Evolutionary conservation across 371 early-diverging fungal species (phyloP), one percentile per base, ranked within the genome.

Genomic region (Mortierella sp.): DNA sequence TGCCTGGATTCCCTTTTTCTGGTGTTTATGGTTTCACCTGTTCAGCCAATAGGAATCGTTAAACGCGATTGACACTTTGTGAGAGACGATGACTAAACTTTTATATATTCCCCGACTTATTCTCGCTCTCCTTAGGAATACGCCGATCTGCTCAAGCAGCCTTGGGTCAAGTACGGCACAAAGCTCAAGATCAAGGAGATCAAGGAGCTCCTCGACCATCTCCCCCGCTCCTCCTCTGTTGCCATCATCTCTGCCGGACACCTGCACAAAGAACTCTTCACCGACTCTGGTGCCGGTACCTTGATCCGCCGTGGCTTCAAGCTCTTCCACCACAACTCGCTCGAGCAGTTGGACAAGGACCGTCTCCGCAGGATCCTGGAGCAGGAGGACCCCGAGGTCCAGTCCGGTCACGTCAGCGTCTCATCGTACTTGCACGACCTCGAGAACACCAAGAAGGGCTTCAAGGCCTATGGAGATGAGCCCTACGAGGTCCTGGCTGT

Each of bases 111-210:
- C 24, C 11, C 2, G 41, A 13, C 10, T 24, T 41, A 8, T 64
- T 44, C 0, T 22, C n/a, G 1, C 14, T 16, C 55, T 73, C 55
- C 39, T 40, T 70, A 91, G 90, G 92, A 91, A 88, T 91, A 91
- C 73, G 97, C 96, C 37, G 94, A 91, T 67, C 87, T 97, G 70
- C 87, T 98, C 76, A 94, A 95, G 88, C 92, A 97, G 88, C 91
- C 96, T 34, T 99, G 99, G 99, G 98, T 98, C 64, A 92, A 91
- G 79, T 97, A 97, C 85, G 99, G 99, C 44, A 97, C 97, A 41
- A 95, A 95, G 88, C 94, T 99, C 75, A 99, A 98, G 92, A 94
- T 99, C 68, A 90, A 88, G 68, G 96, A 99, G 87, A 97, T 97
- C 86, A 97, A 97, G 87, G 97, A 97, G 84, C 91, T 99, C 9